Conservation (phyloP, 2,329 filamentous ascomycete species). For the Orbilia blumenaviensis region DNA sequence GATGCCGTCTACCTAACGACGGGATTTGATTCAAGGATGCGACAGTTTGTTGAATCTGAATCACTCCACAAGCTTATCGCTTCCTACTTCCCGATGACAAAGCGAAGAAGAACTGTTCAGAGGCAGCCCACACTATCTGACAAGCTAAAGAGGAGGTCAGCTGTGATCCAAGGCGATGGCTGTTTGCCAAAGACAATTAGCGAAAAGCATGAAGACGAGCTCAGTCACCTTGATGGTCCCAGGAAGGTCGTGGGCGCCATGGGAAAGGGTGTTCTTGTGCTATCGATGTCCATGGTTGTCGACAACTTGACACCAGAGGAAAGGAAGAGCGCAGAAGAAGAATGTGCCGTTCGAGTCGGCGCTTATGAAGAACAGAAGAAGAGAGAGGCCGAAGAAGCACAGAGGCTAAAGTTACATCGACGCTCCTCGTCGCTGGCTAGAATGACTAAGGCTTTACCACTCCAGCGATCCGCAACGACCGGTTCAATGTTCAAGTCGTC, state of each 20-base stretch:
- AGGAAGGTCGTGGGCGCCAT: slow-evolving; percentile 56
- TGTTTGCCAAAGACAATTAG: slow-evolving; percentile 20
- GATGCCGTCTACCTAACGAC: slow-evolving; percentile 54
- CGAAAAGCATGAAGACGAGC: slow-evolving; percentile 43
- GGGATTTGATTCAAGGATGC: slow-evolving; percentile 55
- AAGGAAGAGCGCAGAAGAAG: slow-evolving; percentile 34
- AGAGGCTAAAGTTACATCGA: slow-evolving; percentile 29
- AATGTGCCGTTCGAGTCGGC: slow-evolving; percentile 11
- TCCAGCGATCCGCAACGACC: slow-evolving; percentile 36
- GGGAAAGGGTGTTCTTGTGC: slow-evolving; percentile 55
- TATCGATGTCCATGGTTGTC: slow-evolving; percentile 50
- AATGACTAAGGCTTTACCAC: background rate
- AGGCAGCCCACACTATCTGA: slow-evolving; percentile 34
- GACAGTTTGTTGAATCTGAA: slow-evolving; percentile 56
- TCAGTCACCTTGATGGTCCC: slow-evolving; percentile 40
- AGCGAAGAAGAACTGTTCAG: slow-evolving; percentile 31
- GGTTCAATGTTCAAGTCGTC: slow-evolving; percentile 45
- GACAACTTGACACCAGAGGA: slow-evolving; percentile 46
- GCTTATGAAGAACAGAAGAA: slow-evolving; percentile 17
- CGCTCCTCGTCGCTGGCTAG: slow-evolving; percentile 18
- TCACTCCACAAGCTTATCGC: slow-evolving; percentile 53
- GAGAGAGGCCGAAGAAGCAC: slow-evolving; percentile 27
- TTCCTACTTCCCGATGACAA: slow-evolving; percentile 54
- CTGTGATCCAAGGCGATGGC: background rate
- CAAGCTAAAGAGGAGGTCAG: slow-evolving; percentile 46